Percentiles rank a stretch among this genome's conserved stretches.
Conservation (phyloP, 1,284 basidiomycete species). For the Dichomitus squalens region DNA sequence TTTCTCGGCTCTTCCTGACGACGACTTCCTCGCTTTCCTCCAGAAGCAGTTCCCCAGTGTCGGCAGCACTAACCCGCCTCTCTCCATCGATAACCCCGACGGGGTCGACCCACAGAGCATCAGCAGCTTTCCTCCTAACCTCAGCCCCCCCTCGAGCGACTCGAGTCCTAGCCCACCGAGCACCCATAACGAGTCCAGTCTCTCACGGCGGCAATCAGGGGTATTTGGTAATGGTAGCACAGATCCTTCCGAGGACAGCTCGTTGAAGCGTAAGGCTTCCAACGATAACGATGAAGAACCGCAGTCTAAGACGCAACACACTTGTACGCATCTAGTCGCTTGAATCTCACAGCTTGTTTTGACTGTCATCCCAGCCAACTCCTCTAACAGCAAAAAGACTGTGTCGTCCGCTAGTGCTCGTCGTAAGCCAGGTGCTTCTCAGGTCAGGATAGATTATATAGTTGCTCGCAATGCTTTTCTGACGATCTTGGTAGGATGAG, state of each 20-base stretch:
- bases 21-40: slow-evolving; percentile 76
- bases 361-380: slow-evolving; percentile 17
- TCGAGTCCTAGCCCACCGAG: slow-evolving; percentile 73
- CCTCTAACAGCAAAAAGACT: slow-evolving; percentile 30
- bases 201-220: slow-evolving; percentile 37
- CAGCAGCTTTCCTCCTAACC: slow-evolving; percentile 41
- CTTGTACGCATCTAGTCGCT: slow-evolving; percentile 26
- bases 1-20: slow-evolving; percentile 69
- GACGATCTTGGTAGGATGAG: slow-evolving; percentile 55
- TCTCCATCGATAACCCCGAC: slow-evolving; percentile 34
- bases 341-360: slow-evolving; percentile 1
- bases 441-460: slow-evolving; percentile 27
- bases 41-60: slow-evolving; percentile 65
- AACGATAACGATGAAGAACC: slow-evolving; percentile 57
- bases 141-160: slow-evolving; percentile 54
- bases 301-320: slow-evolving; percentile 66
- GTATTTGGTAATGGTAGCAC: slow-evolving; percentile 27
- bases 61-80: slow-evolving; percentile 20
- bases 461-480: background rate
- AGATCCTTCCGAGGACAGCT: slow-evolving; percentile 35
- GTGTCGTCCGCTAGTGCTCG: slow-evolving; percentile 30
- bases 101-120: slow-evolving; percentile 61
- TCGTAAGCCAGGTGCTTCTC: slow-evolving; percentile 44
- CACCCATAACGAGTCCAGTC: slow-evolving; percentile 35
- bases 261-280: slow-evolving; percentile 75